These are phyloP conservation scores for Blumeria hordei DNA, from an alignment of 2,329 filamentous ascomycete species.

Conservation along the genomic window DNA sequence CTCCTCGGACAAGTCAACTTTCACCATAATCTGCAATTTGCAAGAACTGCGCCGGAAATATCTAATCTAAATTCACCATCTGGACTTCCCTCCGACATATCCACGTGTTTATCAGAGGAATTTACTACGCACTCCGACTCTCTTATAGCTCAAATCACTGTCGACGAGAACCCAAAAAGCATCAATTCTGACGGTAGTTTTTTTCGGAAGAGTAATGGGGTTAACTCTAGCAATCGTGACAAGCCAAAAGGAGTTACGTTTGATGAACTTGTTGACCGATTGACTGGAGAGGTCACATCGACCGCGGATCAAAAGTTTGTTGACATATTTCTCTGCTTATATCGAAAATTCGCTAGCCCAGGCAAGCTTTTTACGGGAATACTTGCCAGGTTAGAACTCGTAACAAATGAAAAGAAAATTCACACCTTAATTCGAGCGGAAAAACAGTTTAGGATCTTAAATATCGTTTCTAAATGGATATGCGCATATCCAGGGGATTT, in stretches of 20 bases:
- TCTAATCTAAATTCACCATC: no score
- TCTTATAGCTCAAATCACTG: no score
- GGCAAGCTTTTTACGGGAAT: conserved; percentile 55
- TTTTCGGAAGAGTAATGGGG: no score
- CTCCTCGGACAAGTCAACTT: no score
- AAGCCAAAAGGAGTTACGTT: conserved; percentile 24
- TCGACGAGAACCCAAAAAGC: no score
- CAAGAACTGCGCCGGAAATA: no score
- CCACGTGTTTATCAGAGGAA: no score
- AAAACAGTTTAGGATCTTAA: conserved; percentile 61
- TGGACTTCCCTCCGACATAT: no score
- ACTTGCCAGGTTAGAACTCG: conserved; percentile 46
- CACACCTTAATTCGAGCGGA: conserved; percentile 55
- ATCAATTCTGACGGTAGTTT: no score
- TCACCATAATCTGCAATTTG: no score
- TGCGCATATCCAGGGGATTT: conserved; percentile 82
- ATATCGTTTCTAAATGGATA: conserved; percentile 73
- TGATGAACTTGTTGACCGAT: conserved; percentile 63
- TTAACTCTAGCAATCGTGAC: no score
- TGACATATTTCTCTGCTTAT: conserved; percentile 73
- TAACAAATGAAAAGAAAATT: conserved; percentile 39
- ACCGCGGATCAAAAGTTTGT: conserved; percentile 76
- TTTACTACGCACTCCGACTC: no score
- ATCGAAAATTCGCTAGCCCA: conserved; percentile 79
- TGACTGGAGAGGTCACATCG: conserved; percentile 59